Conservation (phyloP, 345 rosid genomes). For the Salix viminalis region DNA sequence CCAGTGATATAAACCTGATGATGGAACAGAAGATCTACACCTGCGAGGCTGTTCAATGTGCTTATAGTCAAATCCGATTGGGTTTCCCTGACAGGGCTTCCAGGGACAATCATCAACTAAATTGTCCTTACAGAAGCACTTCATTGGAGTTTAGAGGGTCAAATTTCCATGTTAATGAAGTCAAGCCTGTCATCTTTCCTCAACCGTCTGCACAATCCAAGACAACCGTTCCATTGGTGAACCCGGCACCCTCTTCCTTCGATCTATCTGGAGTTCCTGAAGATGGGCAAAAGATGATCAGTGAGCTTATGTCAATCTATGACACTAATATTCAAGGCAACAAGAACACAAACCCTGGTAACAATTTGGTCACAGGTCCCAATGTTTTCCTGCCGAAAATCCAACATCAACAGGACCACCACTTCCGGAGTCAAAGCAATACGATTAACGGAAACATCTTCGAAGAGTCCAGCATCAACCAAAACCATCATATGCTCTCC, state of each 20-base stretch:
- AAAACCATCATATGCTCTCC: constrained; percentile 41
- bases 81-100: constrained; percentile 66
- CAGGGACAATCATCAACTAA: constrained; percentile 76
- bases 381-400: constrained; percentile 37
- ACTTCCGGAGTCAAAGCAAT: constrained; percentile 41
- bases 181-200: constrained; percentile 65
- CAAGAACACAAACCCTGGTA: constrained; percentile 32
- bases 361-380: constrained; percentile 31
- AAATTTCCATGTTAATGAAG: constrained; percentile 63
- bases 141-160: constrained; percentile 53
- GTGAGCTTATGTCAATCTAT: constrained; percentile 76
- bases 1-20: constrained; percentile 38
- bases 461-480: constrained; percentile 46
- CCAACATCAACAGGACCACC: constrained; percentile 58
- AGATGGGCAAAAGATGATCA: constrained; percentile 87
- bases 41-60: constrained; percentile 67
- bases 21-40: constrained; percentile 50
- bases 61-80: constrained; percentile 49
- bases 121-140: constrained; percentile 47
- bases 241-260: constrained; percentile 39
- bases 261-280: constrained; percentile 86
- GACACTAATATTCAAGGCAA: constrained; percentile 57
- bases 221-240: constrained; percentile 30
- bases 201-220: constrained; percentile 51
- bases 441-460: constrained; percentile 54